Evolutionary conservation across 1,284 basidiomycete genomes (phyloP), one percentile per base, ranked within the genome.

Genomic region (Ustilago xerochloae): DNA sequence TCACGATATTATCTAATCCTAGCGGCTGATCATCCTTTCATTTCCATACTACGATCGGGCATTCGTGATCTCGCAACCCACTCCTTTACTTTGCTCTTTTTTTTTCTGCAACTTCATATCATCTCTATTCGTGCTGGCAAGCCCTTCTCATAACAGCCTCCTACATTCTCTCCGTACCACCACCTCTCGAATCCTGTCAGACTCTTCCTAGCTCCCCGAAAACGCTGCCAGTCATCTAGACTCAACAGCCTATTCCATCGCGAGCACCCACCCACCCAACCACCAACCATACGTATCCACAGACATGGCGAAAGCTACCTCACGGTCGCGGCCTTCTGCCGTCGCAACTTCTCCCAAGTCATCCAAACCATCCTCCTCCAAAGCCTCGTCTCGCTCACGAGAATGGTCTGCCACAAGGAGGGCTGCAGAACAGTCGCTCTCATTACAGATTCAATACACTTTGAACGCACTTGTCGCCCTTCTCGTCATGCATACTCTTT

Each of bases 401-500:
- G 52, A 67, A 46, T 73, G 70, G 70, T 73, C 70, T 4, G 70
- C 64, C 9, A 73, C 70, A 29, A 60, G 70, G 8, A 54, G 70
- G 49, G 64, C 64, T 5, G 70, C 70, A 35, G 64, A 73, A 41
- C 26, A 63, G 16, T 55, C 64, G 35, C 61, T 73, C 30, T 53
- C 60, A 9, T 54, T 45, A 46, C 70, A 73, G 53, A 67, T 73
- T 38, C 70, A 67, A 16, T 73, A 67, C 45, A 78, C 78, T 12
- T 55, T 79, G 33, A 77, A 79, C 30, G 62, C 22, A 22, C 35
- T 80, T 32, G 50, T 75, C 13, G 70, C 78, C 1, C 70, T 80
- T 9, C 62, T 77, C 12, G 77, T 80, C 29, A 65, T 67, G 56
- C 77, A 80, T 38, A 70, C 72, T 22, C 76, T 80, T 45, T 78